Percentiles rank a stretch among this genome's conserved stretches.
Evolutionary conservation across 495 filamentous ascomycete species (phyloP).

Genomic region (Lentithecium fluviatile): DNA sequence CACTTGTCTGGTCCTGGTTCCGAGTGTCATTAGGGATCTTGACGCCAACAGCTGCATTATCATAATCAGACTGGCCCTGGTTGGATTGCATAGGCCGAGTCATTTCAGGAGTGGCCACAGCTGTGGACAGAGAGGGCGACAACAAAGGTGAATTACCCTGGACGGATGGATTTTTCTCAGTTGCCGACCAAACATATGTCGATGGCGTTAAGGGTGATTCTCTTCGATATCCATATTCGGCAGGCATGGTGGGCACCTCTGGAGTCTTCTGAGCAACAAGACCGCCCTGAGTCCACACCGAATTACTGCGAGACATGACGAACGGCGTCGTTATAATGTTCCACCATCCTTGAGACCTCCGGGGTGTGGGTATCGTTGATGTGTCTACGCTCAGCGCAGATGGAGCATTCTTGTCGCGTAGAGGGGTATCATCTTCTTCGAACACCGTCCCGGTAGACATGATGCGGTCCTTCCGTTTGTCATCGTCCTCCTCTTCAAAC

Average conservation of each 20-base stretch:
- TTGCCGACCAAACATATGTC: conserved; percentile 35
- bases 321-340: conserved; percentile 80
- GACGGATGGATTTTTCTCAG: conserved; percentile 29
- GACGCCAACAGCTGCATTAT: no score
- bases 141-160: conserved; percentile 14
- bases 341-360: conserved; percentile 82
- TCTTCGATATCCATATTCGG: conserved; percentile 7
- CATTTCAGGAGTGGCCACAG: neutral
- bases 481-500: conserved; percentile 38
- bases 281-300: conserved; percentile 28
- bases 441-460: conserved; percentile 56
- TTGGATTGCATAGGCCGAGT: neutral
- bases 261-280: conserved; percentile 20
- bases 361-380: conserved; percentile 43
- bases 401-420: conserved; percentile 34
- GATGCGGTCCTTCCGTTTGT: conserved; percentile 29
- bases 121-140: conserved; percentile 1
- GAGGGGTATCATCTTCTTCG: conserved; percentile 53
- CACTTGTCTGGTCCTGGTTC: neutral
- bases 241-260: conserved; percentile 30
- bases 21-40: no score
- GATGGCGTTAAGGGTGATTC: conserved; percentile 17
- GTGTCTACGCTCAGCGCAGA: conserved; percentile 19
- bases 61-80: no score
- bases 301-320: conserved; percentile 42